Evolutionary conservation across 305 asterid genomes (phyloP).

Genomic region (Plantago coronopus): DNA sequence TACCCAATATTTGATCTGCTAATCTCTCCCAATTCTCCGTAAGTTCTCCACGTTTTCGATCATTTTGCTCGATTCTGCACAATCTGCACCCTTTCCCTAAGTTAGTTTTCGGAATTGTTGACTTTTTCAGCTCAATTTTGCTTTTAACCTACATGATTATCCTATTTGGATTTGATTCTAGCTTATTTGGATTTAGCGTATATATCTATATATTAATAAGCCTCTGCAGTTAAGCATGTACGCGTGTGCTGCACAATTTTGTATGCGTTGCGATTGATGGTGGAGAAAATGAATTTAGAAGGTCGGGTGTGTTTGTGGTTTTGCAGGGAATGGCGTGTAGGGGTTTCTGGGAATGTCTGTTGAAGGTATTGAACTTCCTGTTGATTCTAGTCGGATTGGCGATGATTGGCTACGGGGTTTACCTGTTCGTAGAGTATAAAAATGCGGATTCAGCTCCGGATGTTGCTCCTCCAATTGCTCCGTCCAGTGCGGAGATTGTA

Average conservation of each 20-base stretch:
- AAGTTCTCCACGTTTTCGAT: not conserved
- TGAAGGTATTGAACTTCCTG: conserved; percentile 80
- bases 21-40: not conserved
- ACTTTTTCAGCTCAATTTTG: not conserved
- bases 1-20: conserved; percentile 8
- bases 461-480: conserved; percentile 42
- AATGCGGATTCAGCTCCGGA: conserved; percentile 41
- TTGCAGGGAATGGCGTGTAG: conserved; percentile 63
- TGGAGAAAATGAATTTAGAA: not conserved
- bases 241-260: not conserved
- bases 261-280: not conserved
- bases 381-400: conserved; percentile 78
- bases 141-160: not conserved
- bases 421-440: conserved; percentile 76
- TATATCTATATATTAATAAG: too few species aligned
- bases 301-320: not conserved
- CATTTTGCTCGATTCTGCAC: not conserved
- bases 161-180: not conserved
- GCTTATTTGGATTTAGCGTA: not conserved
- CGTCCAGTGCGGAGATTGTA: conserved; percentile 47
- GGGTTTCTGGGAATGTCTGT: conserved; percentile 75
- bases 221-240: not conserved
- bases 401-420: conserved; percentile 88
- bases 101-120: not conserved
- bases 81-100: not conserved